Evolutionary conservation across 306 rosid genomes (phyloP).

Genomic region (Glycine soja): DNA sequence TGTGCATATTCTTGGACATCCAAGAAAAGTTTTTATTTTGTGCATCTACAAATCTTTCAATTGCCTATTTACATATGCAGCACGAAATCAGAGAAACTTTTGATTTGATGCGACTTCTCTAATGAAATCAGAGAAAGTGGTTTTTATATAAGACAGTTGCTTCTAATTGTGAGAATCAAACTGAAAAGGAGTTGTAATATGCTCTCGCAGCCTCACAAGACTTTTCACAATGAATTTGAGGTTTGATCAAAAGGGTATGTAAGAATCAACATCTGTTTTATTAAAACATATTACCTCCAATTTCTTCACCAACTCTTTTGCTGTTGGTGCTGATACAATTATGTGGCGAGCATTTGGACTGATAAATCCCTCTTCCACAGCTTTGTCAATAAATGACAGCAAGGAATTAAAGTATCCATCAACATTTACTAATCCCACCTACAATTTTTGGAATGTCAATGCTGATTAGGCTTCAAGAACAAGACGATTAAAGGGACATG

Average conservation of each 20-base stretch:
- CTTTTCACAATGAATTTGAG: too few relatives aligned
- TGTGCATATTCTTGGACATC: conserved; percentile 6
- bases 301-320: conserved; percentile 90
- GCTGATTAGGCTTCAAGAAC: conserved; percentile 24
- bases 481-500: not conserved
- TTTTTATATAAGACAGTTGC: conserved; percentile 45
- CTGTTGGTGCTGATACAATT: conserved; percentile 93
- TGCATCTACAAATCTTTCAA: not conserved
- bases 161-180: conserved; percentile 33
- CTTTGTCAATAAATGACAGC: conserved; percentile 89
- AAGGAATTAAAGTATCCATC: conserved; percentile 96
- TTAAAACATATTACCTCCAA: conserved; percentile 72
- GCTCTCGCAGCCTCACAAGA: not conserved
- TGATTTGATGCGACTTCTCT: conserved; percentile 37
- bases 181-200: conserved; percentile 31
- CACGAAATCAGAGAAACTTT: conserved; percentile 31
- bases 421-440: conserved; percentile 97
- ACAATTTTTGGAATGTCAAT: conserved; percentile 43
- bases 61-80: conserved; percentile 16
- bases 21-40: conserved; percentile 25
- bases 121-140: conserved; percentile 52
- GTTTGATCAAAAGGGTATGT: too few relatives aligned
- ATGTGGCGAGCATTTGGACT: conserved; percentile 97
- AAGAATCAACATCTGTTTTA: conserved; percentile 1
- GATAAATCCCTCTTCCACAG: conserved; percentile 97